Conservation (phyloP, 2,329 filamentous ascomycete species). For the Aspergillus sp. region DNA sequence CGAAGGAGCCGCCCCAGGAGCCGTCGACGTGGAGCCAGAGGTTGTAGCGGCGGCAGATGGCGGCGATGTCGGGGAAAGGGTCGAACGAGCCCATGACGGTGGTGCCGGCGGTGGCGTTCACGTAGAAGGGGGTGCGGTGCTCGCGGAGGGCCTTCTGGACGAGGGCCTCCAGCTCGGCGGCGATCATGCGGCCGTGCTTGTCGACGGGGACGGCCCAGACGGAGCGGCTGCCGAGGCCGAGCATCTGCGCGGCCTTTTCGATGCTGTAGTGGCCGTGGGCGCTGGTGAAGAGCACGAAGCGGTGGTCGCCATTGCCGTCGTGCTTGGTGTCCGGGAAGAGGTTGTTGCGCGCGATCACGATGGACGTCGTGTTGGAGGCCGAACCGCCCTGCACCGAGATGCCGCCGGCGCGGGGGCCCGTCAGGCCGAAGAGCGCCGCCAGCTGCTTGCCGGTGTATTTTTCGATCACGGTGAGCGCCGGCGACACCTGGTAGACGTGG, state of each 20-base stretch:
- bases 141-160: slow-evolving; percentile 61
- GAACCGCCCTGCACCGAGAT: slow-evolving; percentile 77
- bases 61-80: slow-evolving; percentile 68
- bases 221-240: slow-evolving; percentile 73
- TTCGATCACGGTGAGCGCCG: slow-evolving; percentile 82
- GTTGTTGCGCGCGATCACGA: slow-evolving; percentile 83
- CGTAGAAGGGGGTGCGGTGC: slow-evolving; percentile 83
- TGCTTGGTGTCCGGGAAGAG: slow-evolving; percentile 77
- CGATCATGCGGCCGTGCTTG: slow-evolving; percentile 67
- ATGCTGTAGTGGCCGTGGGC: slow-evolving; percentile 91
- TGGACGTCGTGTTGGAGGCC: slow-evolving; percentile 78
- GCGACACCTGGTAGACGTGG: slow-evolving; percentile 92
- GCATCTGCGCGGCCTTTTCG: slow-evolving; percentile 90
- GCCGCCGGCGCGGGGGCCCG: slow-evolving; percentile 66
- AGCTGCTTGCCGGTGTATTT: slow-evolving; percentile 74
- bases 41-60: slow-evolving; percentile 67
- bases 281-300: slow-evolving; percentile 84
- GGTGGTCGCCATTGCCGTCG: slow-evolving; percentile 61
- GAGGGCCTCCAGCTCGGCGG: slow-evolving; percentile 61
- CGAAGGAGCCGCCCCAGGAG: slow-evolving; percentile 82
- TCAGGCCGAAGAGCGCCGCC: slow-evolving; percentile 74
- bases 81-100: slow-evolving; percentile 91
- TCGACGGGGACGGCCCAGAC: slow-evolving; percentile 78
- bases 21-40: slow-evolving; percentile 94
- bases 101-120: slow-evolving; percentile 93